Percentiles rank a stretch among this genome's conserved stretches.
phyloP scores from a whole-genome alignment of 164 flowering plant genomes.

The Kalanchoe fedtschenkoi region DNA sequence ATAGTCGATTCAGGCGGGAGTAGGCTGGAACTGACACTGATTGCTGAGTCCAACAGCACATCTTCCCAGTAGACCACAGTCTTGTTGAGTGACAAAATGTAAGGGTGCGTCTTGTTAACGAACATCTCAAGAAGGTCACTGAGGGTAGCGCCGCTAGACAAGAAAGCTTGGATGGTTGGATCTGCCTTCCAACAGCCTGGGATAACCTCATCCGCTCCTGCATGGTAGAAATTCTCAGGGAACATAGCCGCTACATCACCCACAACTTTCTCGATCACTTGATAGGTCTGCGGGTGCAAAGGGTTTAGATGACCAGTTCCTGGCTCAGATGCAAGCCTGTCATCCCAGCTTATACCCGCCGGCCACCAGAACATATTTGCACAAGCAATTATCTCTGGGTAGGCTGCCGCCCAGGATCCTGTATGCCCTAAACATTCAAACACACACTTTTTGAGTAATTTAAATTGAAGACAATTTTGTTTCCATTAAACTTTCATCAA shows the following conservation, averaged over 20 bases:
- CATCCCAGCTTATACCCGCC: slow-evolving; percentile 39
- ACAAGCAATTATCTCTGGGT: slow-evolving; percentile 85
- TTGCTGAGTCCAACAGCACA: slow-evolving; percentile 35
- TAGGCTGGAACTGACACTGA: slow-evolving; percentile 30
- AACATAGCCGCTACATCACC: slow-evolving; percentile 43
- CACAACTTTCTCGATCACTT: slow-evolving; percentile 50
- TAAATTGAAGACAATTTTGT: too few species aligned
- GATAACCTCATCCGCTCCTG: slow-evolving; percentile 71
- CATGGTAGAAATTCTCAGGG: slow-evolving; percentile 75
- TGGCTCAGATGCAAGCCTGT: slow-evolving; percentile 73
- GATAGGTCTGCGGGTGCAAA: slow-evolving; percentile 59
- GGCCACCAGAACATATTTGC: slow-evolving; percentile 91
- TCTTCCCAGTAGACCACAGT: slow-evolving; percentile 89
- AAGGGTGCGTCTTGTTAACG: slow-evolving; percentile 54
- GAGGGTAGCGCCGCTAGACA: slow-evolving; percentile 50
- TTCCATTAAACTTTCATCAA: too few species aligned
- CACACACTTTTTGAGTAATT: neutral
- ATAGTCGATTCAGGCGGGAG: slow-evolving; percentile 52
- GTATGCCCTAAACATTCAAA: slow-evolving; percentile 57
- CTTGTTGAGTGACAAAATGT: slow-evolving; percentile 48
- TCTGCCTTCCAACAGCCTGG: slow-evolving; percentile 86
- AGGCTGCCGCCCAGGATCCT: slow-evolving; percentile 87
- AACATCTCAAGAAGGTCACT: slow-evolving; percentile 61
- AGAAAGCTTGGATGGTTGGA: slow-evolving; percentile 34
- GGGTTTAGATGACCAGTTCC: slow-evolving; percentile 96